phyloP scores from a whole-genome alignment of 2,329 filamentous ascomycete genomes.

The Dactylellina leptospora region DNA sequence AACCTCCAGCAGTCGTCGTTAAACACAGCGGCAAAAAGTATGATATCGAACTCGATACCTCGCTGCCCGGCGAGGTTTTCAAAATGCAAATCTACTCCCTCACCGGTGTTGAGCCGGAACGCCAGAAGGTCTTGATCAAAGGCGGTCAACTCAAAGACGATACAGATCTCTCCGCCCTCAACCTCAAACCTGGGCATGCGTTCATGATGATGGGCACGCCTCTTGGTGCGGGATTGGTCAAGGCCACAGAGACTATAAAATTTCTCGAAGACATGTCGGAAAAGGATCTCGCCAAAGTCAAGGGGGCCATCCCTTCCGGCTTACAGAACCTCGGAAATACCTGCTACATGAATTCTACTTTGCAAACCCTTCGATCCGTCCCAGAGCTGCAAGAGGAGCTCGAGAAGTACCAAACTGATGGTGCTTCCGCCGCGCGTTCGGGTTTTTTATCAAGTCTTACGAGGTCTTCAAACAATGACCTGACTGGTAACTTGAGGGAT shows the following conservation, averaged over 20 bases:
- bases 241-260: constrained; percentile 78
- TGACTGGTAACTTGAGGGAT: constrained; percentile 79
- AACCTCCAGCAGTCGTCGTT: constrained; percentile 73
- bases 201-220: constrained; percentile 98
- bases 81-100: constrained; percentile 95
- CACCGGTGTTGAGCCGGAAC: constrained; percentile 92
- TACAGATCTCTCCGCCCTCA: constrained; percentile 81
- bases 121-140: constrained; percentile 95
- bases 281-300: constrained; percentile 82
- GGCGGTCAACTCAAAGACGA: constrained; percentile 96
- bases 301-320: constrained; percentile 85
- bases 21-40: constrained; percentile 97
- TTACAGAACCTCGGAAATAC: constrained; percentile 95
- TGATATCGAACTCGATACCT: constrained; percentile 87
- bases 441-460: constrained; percentile 56
- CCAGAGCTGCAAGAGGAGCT: constrained; percentile 89
- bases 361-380: constrained; percentile 88
- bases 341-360: constrained; percentile 95
- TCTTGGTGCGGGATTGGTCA: constrained; percentile 71
- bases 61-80: constrained; percentile 86
- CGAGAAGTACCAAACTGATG: constrained; percentile 66
- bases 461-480: constrained; percentile 63
- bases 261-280: constrained; percentile 99
- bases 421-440: constrained; percentile 49
- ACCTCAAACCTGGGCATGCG: constrained; percentile 82